A percentile compares a stretch with the other conserved stretches of the same genome.
Conservation (phyloP, 306 rosid species). For the Citrullus mucosospermus region DNA sequence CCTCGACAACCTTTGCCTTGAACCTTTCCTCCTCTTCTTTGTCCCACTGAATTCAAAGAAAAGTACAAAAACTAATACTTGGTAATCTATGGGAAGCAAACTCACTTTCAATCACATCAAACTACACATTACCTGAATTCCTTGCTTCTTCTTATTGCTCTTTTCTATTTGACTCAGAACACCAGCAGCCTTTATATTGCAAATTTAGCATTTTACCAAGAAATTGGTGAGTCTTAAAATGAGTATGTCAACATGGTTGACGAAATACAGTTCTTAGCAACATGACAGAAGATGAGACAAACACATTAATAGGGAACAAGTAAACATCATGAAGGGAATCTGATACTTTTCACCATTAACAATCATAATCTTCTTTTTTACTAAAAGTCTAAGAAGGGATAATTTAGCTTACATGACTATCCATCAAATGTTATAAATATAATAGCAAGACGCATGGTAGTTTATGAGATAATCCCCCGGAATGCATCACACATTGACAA, state of each 20-base stretch:
- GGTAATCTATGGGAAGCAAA: neutral
- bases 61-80: slow-evolving; percentile 5
- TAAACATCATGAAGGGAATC: neutral
- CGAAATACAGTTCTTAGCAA: neutral
- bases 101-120: neutral
- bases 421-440: neutral
- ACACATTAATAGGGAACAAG: neutral
- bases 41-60: slow-evolving; percentile 39
- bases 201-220: neutral
- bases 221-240: neutral
- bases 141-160: slow-evolving; percentile 79
- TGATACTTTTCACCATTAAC: neutral
- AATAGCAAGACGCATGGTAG: neutral
- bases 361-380: neutral
- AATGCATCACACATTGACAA: neutral
- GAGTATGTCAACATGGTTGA: neutral
- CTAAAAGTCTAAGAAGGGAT: neutral
- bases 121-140: slow-evolving; percentile 50
- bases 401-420: neutral
- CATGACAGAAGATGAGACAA: neutral
- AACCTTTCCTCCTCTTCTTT: slow-evolving; percentile 83
- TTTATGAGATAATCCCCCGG: neutral
- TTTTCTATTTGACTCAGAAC: slow-evolving; percentile 85
- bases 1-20: slow-evolving; percentile 62
- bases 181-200: slow-evolving; percentile 70